phyloP scores from a whole-genome alignment of 306 rosid genomes.

The Glycyrrhiza uralensis region DNA sequence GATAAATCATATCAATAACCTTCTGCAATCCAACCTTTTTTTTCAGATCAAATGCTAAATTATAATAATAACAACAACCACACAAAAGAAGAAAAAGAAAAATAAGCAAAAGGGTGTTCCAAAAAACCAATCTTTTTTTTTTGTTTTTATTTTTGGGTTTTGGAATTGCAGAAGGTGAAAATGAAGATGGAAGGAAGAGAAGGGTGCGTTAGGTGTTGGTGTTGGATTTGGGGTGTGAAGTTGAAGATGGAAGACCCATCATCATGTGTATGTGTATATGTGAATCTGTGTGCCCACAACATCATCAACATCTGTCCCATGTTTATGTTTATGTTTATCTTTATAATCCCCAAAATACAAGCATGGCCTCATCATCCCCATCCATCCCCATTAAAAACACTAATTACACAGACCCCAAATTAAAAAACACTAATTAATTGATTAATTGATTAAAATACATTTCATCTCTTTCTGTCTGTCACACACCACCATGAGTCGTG shows the following conservation, averaged over 20 bases:
- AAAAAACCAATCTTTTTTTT: not conserved
- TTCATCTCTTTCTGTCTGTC: not conserved
- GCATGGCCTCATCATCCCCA: conserved; percentile 44
- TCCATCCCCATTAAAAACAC: too few species aligned
- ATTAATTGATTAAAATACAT: not conserved
- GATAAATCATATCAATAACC: conserved; percentile 51
- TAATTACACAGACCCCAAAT: too few species aligned
- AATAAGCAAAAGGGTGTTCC: not conserved
- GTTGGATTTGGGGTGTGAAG: conserved; percentile 29
- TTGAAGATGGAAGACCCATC: conserved; percentile 25
- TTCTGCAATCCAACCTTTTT: conserved; percentile 31
- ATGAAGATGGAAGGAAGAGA: not conserved
- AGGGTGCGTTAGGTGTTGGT: conserved; percentile 28
- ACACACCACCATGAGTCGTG: too few species aligned
- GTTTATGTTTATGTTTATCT: conserved; percentile 52
- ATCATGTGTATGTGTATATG: conserved; percentile 27
- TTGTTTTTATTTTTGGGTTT: not conserved
- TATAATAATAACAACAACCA: not conserved
- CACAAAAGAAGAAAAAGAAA: not conserved
- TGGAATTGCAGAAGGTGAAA: conserved; percentile 28
- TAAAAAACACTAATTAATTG: not conserved
- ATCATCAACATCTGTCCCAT: conserved; percentile 24
- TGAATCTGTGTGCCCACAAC: conserved; percentile 20
- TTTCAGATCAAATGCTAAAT: conserved; percentile 34
- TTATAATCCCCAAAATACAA: conserved; percentile 50